phyloP scores from a whole-genome alignment of 225 moss, liverwort and hornwort species.

The Takakia lepidozioides region DNA sequence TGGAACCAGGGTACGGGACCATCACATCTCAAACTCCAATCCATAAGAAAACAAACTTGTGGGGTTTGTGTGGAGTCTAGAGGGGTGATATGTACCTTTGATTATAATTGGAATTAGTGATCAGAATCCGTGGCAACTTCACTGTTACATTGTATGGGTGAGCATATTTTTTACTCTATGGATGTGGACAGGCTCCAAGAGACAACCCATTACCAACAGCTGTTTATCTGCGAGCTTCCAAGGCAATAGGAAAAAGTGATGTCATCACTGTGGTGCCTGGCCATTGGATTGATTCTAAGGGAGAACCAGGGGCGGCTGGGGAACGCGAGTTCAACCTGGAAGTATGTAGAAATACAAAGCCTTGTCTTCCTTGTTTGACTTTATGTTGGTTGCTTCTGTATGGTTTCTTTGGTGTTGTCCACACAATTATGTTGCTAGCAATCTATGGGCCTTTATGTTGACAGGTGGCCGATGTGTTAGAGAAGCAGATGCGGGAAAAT shows the following conservation, averaged over 20 bases:
- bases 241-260: conserved; percentile 59
- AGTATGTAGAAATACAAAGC: too few species aligned
- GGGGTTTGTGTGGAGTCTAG: too few species aligned
- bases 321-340: conserved; percentile 97
- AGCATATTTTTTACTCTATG: background rate
- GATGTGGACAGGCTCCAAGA: conserved; percentile 53
- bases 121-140: conserved; percentile 16
- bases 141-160: conserved; percentile 5
- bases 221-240: conserved; percentile 67
- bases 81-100: too few species aligned
- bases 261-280: conserved; percentile 87
- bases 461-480: conserved; percentile 84
- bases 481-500: conserved; percentile 76
- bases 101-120: too few species aligned
- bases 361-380: too few species aligned
- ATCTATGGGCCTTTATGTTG: conserved; percentile 7
- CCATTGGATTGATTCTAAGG: conserved; percentile 90
- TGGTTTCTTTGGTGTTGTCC: too few species aligned
- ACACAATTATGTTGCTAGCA: too few species aligned
- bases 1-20: conserved; percentile 78
- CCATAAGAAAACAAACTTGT: too few species aligned
- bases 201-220: conserved; percentile 52
- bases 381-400: too few species aligned
- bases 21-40: too few species aligned
- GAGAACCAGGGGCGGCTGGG: conserved; percentile 79